phyloP scores from a whole-genome alignment of 805 yeast species.

The Saturnispora sanitii region DNA sequence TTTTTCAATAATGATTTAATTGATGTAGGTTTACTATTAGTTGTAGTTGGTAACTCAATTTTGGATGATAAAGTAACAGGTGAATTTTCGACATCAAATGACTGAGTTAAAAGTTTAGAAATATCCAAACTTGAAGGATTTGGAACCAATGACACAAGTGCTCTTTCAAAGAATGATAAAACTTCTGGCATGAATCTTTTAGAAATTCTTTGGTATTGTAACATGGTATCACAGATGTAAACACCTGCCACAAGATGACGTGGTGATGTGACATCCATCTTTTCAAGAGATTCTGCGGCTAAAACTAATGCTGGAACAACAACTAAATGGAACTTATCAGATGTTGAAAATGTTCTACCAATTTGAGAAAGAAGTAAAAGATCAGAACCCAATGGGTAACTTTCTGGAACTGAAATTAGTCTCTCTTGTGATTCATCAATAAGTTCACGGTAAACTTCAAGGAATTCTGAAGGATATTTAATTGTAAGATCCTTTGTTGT shows the following conservation, averaged over 20 bases:
- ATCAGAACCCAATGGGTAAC: slow-evolving; percentile 40
- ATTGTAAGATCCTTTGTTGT: slow-evolving; percentile 51
- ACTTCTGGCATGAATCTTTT: slow-evolving; percentile 81
- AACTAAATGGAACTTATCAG: slow-evolving; percentile 89
- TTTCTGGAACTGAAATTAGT: slow-evolving; percentile 24
- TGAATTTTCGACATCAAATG: slow-evolving; percentile 13
- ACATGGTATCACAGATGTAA: slow-evolving; percentile 51
- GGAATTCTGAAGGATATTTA: slow-evolving; percentile 52
- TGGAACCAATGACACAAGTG: slow-evolving; percentile 37
- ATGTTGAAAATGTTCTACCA: slow-evolving; percentile 80
- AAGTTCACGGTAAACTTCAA: slow-evolving; percentile 50
- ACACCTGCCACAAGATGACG: slow-evolving; percentile 45
- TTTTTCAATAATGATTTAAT: slow-evolving; percentile 8
- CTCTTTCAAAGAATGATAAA: slow-evolving; percentile 44
- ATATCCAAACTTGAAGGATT: slow-evolving; percentile 20
- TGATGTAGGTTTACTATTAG: neutral
- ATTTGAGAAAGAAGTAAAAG: slow-evolving; percentile 57
- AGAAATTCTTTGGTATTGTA: slow-evolving; percentile 69
- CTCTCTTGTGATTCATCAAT: slow-evolving; percentile 47
- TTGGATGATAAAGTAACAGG: slow-evolving; percentile 15
- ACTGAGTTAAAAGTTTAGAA: slow-evolving; percentile 17
- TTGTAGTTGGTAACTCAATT: slow-evolving; percentile 11
- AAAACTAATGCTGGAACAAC: slow-evolving; percentile 75
- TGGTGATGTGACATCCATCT: slow-evolving; percentile 20
- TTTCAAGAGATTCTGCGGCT: slow-evolving; percentile 61